Evolutionary conservation across 805 yeast genomes (phyloP).

Genomic region (Saccharomycopsis olivae): DNA sequence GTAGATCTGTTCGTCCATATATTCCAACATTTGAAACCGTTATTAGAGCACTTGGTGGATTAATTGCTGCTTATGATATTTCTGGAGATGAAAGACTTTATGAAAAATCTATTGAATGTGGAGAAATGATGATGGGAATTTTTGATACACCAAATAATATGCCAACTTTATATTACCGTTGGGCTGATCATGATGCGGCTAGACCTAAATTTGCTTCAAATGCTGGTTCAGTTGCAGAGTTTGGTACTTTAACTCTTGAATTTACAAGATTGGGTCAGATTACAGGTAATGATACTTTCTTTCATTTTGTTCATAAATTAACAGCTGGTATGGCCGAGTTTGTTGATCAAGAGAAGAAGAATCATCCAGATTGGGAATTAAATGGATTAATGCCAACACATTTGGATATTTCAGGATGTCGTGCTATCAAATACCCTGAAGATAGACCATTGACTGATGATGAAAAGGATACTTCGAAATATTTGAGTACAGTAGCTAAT

Average conservation of each 20-base stretch:
- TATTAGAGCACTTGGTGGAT: conserved; percentile 43
- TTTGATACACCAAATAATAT: conserved; percentile 51
- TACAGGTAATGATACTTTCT: conserved; percentile 37
- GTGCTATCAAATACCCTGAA: conserved; percentile 27
- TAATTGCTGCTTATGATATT: conserved; percentile 42
- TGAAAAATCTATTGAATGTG: conserved; percentile 34
- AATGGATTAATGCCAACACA: conserved; percentile 34
- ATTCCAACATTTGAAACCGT: conserved; percentile 42
- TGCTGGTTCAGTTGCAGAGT: conserved; percentile 31
- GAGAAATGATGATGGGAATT: conserved; percentile 38
- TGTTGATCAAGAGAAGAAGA: conserved; percentile 19
- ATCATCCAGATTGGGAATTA: conserved; percentile 25
- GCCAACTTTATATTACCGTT: conserved; percentile 37
- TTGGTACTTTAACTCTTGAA: conserved; percentile 42
- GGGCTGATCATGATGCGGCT: conserved; percentile 29
- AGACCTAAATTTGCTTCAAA: conserved; percentile 27
- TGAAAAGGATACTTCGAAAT: neutral
- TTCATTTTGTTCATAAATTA: conserved; percentile 37
- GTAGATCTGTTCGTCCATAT: conserved; percentile 27
- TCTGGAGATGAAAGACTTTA: conserved; percentile 28
- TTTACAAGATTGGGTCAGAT: conserved; percentile 42
- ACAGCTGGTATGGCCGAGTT: conserved; percentile 28
- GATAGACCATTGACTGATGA: conserved; percentile 13
- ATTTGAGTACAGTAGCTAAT: conserved; percentile 27
- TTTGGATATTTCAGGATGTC: conserved; percentile 45